These are phyloP conservation scores for Epichloe hybrida DNA, from an alignment of 2,329 filamentous ascomycete genomes.

Conservation along the genomic window DNA sequence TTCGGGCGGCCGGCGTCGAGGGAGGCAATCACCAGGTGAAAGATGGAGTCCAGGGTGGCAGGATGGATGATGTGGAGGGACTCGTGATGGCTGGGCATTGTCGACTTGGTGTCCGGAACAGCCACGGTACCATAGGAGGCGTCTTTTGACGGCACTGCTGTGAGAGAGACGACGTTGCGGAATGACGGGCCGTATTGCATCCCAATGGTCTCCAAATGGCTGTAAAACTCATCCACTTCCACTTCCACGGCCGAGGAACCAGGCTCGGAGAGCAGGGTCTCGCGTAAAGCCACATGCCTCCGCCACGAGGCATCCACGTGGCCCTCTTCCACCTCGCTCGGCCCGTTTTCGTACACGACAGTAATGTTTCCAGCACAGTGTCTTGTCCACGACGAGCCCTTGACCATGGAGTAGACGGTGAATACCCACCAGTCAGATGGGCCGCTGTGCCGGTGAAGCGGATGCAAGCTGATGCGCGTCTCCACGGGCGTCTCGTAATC, in stretches of 20 bases:
- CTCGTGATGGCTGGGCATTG: not conserved
- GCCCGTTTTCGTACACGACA: conserved; percentile 4
- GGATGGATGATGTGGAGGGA: conserved; percentile 7
- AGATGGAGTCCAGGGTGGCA: conserved; percentile 9
- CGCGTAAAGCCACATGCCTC: not conserved
- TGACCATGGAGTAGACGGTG: not conserved
- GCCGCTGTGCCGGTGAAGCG: not conserved
- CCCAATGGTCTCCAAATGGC: conserved; percentile 11
- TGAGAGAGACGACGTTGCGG: conserved; percentile 1
- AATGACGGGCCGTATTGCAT: conserved; percentile 8
- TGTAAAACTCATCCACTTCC: conserved; percentile 11
- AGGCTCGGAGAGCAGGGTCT: not conserved
- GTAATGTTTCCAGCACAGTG: not conserved
- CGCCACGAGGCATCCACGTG: too few relatives aligned
- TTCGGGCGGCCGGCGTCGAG: too few relatives aligned
- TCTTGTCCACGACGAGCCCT: not conserved
- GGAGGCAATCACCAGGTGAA: too few relatives aligned
- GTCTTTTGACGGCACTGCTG: too few relatives aligned
- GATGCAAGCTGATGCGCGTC: not conserved
- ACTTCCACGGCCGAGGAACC: conserved; percentile 8
- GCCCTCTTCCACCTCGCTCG: not conserved
- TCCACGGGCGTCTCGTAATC: not conserved
- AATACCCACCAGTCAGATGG: not conserved
- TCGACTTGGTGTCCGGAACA: not conserved
- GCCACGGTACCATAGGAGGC: not conserved